phyloP scores from a whole-genome alignment of 2,329 filamentous ascomycete genomes.

The Sclerotinia minor region DNA sequence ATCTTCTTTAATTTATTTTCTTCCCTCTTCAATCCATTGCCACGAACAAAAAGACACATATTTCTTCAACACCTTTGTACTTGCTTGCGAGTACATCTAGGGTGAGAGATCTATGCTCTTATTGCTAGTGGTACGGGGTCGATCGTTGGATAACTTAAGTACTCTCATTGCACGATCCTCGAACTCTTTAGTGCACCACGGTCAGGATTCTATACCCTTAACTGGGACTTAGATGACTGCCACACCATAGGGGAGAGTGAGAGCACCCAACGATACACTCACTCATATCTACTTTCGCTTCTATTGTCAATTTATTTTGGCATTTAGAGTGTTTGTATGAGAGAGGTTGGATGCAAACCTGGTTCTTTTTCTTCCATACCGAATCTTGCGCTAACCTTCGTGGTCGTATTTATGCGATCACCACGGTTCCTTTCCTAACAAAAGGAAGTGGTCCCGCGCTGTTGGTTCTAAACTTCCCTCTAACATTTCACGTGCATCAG shows the following conservation, averaged over 20 bases:
- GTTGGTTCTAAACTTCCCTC: background rate
- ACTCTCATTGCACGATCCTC: background rate
- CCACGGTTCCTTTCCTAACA: too few species aligned
- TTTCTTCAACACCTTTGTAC: background rate
- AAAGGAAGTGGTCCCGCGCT: too few species aligned
- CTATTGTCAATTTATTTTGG: background rate
- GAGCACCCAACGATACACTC: background rate
- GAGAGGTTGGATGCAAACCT: background rate
- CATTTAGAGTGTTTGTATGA: background rate
- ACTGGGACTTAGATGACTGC: background rate
- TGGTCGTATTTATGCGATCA: background rate
- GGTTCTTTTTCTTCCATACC: background rate
- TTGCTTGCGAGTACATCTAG: background rate
- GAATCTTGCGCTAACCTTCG: background rate
- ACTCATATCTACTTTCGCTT: background rate
- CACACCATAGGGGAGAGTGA: background rate
- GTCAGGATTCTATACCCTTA: background rate
- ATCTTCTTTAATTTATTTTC: background rate
- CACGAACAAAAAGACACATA: background rate
- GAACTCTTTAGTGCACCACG: background rate
- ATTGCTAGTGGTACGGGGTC: background rate
- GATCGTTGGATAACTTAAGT: background rate
- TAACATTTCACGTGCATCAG: background rate
- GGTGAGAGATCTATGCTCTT: slow-evolving; percentile 1
- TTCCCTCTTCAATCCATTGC: slow-evolving; percentile 2